These are phyloP conservation scores for Cladosporium sp. DNA, from an alignment of 2,329 filamentous ascomycete genomes.

Conservation along the genomic window DNA sequence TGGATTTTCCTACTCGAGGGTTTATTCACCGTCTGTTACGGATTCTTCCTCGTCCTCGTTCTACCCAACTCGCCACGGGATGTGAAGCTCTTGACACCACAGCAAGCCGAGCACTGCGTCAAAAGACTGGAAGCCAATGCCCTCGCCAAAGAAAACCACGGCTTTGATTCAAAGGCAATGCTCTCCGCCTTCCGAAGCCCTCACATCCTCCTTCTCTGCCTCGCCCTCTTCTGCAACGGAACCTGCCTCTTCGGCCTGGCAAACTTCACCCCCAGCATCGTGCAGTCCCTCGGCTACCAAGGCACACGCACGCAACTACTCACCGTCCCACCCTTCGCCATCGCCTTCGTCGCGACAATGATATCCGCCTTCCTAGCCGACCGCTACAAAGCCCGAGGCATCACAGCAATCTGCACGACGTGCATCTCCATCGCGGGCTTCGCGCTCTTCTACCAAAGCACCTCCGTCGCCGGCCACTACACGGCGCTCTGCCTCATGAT, in stretches of 20 bases:
- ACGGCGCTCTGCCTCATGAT: slow-evolving; percentile 79
- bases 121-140: not conserved
- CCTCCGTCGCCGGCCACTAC: slow-evolving; percentile 66
- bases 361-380: slow-evolving; percentile 71
- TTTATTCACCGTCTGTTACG: slow-evolving; percentile 33
- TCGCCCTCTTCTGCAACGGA: slow-evolving; percentile 6
- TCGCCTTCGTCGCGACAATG: slow-evolving; percentile 65
- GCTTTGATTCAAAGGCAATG: slow-evolving; percentile 30
- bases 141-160: slow-evolving; percentile 26
- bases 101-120: slow-evolving; percentile 31
- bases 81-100: slow-evolving; percentile 55
- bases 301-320: slow-evolving; percentile 64
- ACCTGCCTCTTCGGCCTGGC: slow-evolving; percentile 2
- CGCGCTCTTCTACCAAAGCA: slow-evolving; percentile 66
- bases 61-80: slow-evolving; percentile 55
- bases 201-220: slow-evolving; percentile 1
- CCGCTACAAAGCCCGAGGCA: slow-evolving; percentile 64
- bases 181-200: slow-evolving; percentile 28
- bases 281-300: slow-evolving; percentile 47
- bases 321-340: slow-evolving; percentile 70
- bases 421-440: slow-evolving; percentile 73
- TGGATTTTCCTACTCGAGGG: slow-evolving; percentile 19
- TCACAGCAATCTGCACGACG: slow-evolving; percentile 73
- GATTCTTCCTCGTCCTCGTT: slow-evolving; percentile 46
- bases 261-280: slow-evolving; percentile 22